Evolutionary conservation across 2,329 filamentous ascomycete genomes (phyloP).

Genomic region (Taxawa tesnikishii): DNA sequence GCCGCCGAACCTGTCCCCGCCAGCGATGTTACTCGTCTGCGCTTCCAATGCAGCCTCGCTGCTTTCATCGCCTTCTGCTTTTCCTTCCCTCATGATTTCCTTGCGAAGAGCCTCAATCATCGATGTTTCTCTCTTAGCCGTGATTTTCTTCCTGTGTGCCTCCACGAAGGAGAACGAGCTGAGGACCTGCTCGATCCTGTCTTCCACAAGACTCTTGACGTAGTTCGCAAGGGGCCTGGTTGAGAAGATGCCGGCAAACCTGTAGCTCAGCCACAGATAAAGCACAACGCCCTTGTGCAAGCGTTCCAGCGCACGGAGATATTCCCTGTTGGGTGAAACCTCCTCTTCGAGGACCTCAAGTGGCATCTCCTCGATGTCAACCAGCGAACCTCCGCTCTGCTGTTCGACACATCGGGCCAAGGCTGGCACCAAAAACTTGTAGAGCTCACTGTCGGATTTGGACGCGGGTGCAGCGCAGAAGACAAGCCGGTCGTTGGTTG

Average conservation of each 20-base stretch:
- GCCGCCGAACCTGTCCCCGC: constrained; percentile 17
- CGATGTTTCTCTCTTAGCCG: constrained; percentile 14
- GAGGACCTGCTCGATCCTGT: constrained; percentile 55
- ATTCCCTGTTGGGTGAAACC: constrained; percentile 33
- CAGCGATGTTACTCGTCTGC: constrained; percentile 10
- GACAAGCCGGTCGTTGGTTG: constrained; percentile 60
- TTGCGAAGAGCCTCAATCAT: constrained; percentile 10
- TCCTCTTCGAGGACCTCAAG: constrained; percentile 59
- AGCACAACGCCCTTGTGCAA: constrained; percentile 74
- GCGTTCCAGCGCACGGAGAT: constrained; percentile 58
- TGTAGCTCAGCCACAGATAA: constrained; percentile 89
- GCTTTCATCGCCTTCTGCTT: constrained; percentile 6
- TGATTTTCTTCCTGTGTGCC: constrained; percentile 14
- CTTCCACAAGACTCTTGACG: constrained; percentile 65
- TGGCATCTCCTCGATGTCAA: constrained; percentile 58
- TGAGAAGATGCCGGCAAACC: constrained; percentile 68
- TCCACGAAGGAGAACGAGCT: constrained; percentile 39
- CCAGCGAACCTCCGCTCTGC: constrained; percentile 52
- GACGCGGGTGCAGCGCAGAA: constrained; percentile 61
- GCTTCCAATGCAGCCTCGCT: constrained; percentile 4
- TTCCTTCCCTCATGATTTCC: constrained; percentile 6
- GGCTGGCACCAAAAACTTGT: constrained; percentile 40
- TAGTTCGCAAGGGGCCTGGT: constrained; percentile 67
- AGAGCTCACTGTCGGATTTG: constrained; percentile 37
- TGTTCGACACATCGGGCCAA: constrained; percentile 60